Conservation (phyloP, 2,329 filamentous ascomycete species). For the Paramyrothecium sp. region DNA sequence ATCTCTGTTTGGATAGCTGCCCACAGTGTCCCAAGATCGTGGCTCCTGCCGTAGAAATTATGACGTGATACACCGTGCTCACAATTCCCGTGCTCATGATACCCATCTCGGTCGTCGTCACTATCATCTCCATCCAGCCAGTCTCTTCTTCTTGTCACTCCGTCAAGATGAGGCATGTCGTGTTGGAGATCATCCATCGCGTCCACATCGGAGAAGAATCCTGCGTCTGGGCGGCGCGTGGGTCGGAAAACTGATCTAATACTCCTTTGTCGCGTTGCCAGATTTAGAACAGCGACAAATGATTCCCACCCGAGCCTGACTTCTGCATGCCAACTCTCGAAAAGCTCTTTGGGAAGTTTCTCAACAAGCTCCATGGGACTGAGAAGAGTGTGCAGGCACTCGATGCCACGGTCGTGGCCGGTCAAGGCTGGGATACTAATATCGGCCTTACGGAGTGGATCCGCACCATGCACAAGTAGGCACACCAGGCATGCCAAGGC, state of each 20-base stretch:
- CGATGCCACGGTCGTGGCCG: neutral
- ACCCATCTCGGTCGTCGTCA: neutral
- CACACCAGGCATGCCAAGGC: constrained; percentile 5
- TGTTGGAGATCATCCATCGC: neutral
- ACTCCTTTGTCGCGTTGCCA: neutral
- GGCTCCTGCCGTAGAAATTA: neutral
- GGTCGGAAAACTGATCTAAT: neutral
- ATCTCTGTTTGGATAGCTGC: constrained; percentile 11
- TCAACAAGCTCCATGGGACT: constrained; percentile 1
- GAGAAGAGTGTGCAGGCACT: constrained; percentile 2
- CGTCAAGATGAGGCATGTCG: neutral
- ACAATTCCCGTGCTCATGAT: too few species aligned
- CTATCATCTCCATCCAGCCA: neutral
- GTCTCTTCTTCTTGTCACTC: too few species aligned
- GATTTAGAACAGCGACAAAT: neutral
- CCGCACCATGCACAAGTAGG: neutral
- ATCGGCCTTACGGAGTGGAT: neutral
- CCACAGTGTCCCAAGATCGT: constrained; percentile 7
- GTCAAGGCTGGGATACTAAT: constrained; percentile 8
- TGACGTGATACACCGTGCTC: too few species aligned
- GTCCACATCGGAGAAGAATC: neutral
- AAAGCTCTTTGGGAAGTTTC: neutral
- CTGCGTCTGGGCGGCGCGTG: neutral
- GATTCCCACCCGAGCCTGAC: constrained; percentile 4
- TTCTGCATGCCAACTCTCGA: neutral